These are phyloP conservation scores for Komagataella populi DNA, from an alignment of 805 yeast species.

Conservation along the genomic window DNA sequence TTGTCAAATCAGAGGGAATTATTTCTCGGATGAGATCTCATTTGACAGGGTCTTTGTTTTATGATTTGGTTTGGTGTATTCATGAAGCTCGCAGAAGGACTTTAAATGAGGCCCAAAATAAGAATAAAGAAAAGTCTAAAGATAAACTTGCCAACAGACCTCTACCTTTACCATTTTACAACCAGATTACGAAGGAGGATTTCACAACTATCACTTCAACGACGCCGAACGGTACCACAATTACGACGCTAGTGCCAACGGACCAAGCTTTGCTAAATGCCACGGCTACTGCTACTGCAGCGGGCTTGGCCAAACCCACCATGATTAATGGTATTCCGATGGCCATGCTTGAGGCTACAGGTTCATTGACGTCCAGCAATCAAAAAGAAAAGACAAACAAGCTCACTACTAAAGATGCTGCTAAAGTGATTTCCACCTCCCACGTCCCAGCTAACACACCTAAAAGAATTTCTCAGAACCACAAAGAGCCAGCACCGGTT, in stretches of 20 bases:
- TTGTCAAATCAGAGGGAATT: slow-evolving; percentile 58
- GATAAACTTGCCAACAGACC: slow-evolving; percentile 13
- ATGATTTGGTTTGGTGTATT: slow-evolving; percentile 87
- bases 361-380: slow-evolving; percentile 29
- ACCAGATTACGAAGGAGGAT: slow-evolving; percentile 81
- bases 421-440: slow-evolving; percentile 5
- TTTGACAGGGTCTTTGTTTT: slow-evolving; percentile 79
- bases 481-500: not conserved
- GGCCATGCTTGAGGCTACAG: slow-evolving; percentile 64
- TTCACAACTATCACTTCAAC: slow-evolving; percentile 76
- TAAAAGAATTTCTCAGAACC: not conserved
- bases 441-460: slow-evolving; percentile 3
- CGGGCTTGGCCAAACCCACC: slow-evolving; percentile 34
- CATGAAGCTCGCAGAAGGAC: slow-evolving; percentile 83
- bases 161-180: slow-evolving; percentile 77
- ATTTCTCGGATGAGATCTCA: slow-evolving; percentile 86
- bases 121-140: not conserved
- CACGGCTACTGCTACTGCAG: slow-evolving; percentile 40
- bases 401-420: slow-evolving; percentile 1
- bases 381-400: not conserved
- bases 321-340: slow-evolving; percentile 25
- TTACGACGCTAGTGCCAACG: slow-evolving; percentile 82
- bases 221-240: slow-evolving; percentile 85
- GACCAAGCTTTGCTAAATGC: slow-evolving; percentile 60
- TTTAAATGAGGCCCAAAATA: slow-evolving; percentile 19